Base-by-base conservation (phyloP, 2,329 filamentous ascomycete species). In the Hymenoscyphus repandus region DNA sequence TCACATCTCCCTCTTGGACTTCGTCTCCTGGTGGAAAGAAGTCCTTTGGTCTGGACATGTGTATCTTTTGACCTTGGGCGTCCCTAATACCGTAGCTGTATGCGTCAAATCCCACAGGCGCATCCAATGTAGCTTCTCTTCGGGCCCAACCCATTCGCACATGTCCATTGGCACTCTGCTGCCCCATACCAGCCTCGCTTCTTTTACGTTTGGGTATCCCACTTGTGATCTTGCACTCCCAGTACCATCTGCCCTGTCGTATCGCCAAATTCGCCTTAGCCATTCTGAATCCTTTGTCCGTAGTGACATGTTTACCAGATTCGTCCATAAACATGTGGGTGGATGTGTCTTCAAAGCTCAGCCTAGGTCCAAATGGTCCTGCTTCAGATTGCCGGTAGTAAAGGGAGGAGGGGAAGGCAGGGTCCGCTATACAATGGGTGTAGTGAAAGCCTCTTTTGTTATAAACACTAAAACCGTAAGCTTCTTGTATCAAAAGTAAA, bases 11-110 rank as follows among this genome's bases (percentile, higher is more conserved):
- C 68, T 96, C 90, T 40, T 80, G 78, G 46, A 97, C 82, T 50
- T 90, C 81, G 66, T 92, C 86, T 42, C 85, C 85, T 1, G 85
- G 78, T 0, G 84, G 83, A 56, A 91, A 91, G 69, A 96, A 92
- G 58, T 91, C 87, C 64, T 90, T 90, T n/a, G 91, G 90, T 44
- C 92, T 83, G 56, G 91, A 96, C 74, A 93, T 90, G 72, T 93
- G 90, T 47, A 96, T 88, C 55, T 92, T 92, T 67, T 97, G 90
- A 17, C 93, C 93, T 31, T 86, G 80, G 20, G 91, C 85, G 64
- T 99, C 93, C 39, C 91, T 86, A 51, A 97, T 81, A 41, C 88
- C 92, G 66, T 97, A 97, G 65, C 91, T 95, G 71, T 97, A 96
- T 38, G 87, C 87, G 64, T 95, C 89, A 59, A 90, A 93, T 1